phyloP scores from a whole-genome alignment of 805 yeast species.

The Priceomyces castillae region DNA sequence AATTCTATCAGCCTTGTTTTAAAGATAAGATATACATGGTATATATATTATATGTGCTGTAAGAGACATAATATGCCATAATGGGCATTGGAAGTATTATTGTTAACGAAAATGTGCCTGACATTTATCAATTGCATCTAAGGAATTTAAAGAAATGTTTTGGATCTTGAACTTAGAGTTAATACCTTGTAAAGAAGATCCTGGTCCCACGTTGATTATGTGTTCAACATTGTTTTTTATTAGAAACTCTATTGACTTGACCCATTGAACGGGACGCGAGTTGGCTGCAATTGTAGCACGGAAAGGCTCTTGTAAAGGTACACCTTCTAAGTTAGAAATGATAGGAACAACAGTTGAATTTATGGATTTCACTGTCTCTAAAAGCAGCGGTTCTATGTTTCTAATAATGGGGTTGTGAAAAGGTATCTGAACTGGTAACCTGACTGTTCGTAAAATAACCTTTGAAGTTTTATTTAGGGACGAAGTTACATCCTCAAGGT shows the following conservation, averaged over 20 bases:
- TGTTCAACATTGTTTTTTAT: constrained; percentile 13
- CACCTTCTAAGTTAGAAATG: constrained; percentile 36
- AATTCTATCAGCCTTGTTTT: too few species aligned
- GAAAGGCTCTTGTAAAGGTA: constrained; percentile 20
- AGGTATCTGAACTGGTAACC: constrained; percentile 48
- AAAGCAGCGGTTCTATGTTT: constrained; percentile 35
- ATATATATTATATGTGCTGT: too few species aligned
- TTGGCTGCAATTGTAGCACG: constrained; percentile 37
- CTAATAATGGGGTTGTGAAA: constrained; percentile 45
- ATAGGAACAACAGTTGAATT: constrained; percentile 27
- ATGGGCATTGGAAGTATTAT: too few species aligned
- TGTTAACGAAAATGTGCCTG: not conserved
- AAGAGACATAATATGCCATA: too few species aligned
- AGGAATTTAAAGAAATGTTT: constrained; percentile 9
- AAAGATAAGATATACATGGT: too few species aligned
- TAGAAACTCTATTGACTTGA: constrained; percentile 28
- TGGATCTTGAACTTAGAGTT: constrained; percentile 15
- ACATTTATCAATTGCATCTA: constrained; percentile 5
- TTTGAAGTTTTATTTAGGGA: constrained; percentile 13
- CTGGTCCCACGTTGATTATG: constrained; percentile 40
- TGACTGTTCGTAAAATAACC: constrained; percentile 22
- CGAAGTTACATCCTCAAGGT: constrained; percentile 22
- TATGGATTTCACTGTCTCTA: constrained; percentile 12
- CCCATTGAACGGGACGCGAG: constrained; percentile 46
- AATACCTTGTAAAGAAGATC: constrained; percentile 28